phyloP scores from a whole-genome alignment of 176 grass and related monocot genomes.

The Oryza coarctata region DNA sequence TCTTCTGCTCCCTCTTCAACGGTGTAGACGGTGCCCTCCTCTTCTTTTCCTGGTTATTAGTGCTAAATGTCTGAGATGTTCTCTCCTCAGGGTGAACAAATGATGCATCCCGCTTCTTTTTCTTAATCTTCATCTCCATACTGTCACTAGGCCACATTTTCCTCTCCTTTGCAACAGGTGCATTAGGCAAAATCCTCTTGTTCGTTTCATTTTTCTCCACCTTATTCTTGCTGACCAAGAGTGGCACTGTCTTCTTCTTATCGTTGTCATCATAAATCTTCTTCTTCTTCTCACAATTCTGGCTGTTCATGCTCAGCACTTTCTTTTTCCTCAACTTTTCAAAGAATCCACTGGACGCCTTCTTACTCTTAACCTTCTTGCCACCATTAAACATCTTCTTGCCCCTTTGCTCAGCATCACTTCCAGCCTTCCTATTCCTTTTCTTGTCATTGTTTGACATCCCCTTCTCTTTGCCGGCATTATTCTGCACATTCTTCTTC shows the following conservation, averaged over 20 bases:
- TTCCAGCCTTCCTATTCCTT: neutral
- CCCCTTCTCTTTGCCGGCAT: neutral
- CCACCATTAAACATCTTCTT: neutral
- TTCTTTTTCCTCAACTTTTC: constrained; percentile 15
- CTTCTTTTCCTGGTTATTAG: constrained; percentile 20
- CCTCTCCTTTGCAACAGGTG: constrained; percentile 21
- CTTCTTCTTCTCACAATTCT: neutral
- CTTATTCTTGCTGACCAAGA: neutral
- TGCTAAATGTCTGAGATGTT: neutral
- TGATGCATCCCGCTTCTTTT: neutral
- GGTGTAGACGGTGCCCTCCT: neutral
- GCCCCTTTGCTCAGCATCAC: neutral
- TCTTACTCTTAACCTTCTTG: neutral
- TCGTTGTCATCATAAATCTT: too few relatives aligned
- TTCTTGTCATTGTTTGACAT: neutral
- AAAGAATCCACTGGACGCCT: neutral
- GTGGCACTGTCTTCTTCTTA: neutral
- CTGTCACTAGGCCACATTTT: neutral
- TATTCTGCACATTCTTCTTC: neutral
- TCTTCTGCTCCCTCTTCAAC: constrained; percentile 2
- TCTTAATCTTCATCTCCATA: neutral
- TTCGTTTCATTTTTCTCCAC: neutral
- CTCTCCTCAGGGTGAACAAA: constrained; percentile 7
- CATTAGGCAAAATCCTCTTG: neutral
- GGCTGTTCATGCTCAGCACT: neutral